phyloP scores from a whole-genome alignment of 805 yeast species.

The Zygoascus bituminiphila region DNA sequence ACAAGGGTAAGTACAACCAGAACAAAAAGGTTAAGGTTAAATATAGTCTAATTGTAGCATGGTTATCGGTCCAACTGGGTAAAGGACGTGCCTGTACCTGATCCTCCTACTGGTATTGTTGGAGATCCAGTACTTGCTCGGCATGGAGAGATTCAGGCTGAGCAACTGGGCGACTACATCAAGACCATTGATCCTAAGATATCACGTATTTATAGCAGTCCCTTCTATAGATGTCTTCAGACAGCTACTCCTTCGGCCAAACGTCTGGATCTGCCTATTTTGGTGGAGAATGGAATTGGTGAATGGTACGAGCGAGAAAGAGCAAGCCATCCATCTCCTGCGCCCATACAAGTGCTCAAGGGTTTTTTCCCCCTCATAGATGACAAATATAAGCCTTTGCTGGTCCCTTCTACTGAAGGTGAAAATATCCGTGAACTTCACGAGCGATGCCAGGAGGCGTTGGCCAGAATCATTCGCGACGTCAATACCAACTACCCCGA shows the following conservation, averaged over 20 bases:
- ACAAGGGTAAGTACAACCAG: slow-evolving; percentile 18
- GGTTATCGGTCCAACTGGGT: slow-evolving; percentile 89
- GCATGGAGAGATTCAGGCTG: slow-evolving; percentile 83
- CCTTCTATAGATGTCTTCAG: slow-evolving; percentile 84
- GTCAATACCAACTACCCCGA: slow-evolving; percentile 53
- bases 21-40: neutral
- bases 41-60: slow-evolving; percentile 35
- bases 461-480: slow-evolving; percentile 48
- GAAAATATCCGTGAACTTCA: slow-evolving; percentile 70
- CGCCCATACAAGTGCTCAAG: slow-evolving; percentile 48
- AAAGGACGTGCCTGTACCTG: slow-evolving; percentile 45
- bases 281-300: slow-evolving; percentile 75
- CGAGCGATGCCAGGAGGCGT: slow-evolving; percentile 47
- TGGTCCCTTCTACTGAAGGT: slow-evolving; percentile 57
- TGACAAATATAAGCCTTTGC: slow-evolving; percentile 43
- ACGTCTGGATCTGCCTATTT: slow-evolving; percentile 47
- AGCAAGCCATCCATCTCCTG: slow-evolving; percentile 46
- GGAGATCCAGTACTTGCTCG: slow-evolving; percentile 84
- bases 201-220: slow-evolving; percentile 65
- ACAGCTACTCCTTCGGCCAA: slow-evolving; percentile 67
- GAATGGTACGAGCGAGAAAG: slow-evolving; percentile 72
- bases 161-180: slow-evolving; percentile 61
- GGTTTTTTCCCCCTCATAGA: slow-evolving; percentile 45
- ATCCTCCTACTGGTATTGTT: slow-evolving; percentile 82
- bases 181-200: slow-evolving; percentile 49